Conservation (phyloP, 371 early-diverging fungal genomes). For the Mortierella sp. region DNA sequence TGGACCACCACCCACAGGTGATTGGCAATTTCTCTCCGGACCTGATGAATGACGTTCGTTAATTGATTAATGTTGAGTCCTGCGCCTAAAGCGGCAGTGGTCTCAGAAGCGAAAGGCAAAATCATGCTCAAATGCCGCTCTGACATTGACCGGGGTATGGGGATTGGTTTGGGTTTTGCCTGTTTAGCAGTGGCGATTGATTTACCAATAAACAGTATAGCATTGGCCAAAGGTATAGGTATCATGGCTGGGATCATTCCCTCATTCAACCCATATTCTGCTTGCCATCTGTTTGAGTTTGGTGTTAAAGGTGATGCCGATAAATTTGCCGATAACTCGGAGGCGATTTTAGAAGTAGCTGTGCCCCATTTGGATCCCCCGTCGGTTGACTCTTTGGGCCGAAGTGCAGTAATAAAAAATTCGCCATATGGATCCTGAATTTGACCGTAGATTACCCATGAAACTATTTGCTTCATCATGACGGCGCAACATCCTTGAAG, state of each 20-base stretch:
- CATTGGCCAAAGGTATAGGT: constrained; percentile 63
- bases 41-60: constrained; percentile 58
- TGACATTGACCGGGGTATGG: constrained; percentile 63
- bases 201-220: constrained; percentile 82
- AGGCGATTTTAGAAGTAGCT: not conserved
- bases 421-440: constrained; percentile 73
- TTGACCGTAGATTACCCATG: constrained; percentile 83
- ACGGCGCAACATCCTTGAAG: constrained; percentile 68
- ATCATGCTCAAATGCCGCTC: constrained; percentile 58
- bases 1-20: constrained; percentile 80
- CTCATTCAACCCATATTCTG: constrained; percentile 64
- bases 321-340: constrained; percentile 1
- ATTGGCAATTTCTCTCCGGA: constrained; percentile 72
- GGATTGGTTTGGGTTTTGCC: constrained; percentile 43
- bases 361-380: not conserved
- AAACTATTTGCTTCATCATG: constrained; percentile 73
- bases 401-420: constrained; percentile 70
- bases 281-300: constrained; percentile 60
- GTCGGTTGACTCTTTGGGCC: not conserved
- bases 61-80: constrained; percentile 37
- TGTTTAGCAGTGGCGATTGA: constrained; percentile 72
- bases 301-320: not conserved
- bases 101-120: constrained; percentile 22
- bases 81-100: not conserved
- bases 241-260: constrained; percentile 68